Conservation (phyloP, 2,329 filamentous ascomycete genomes). For the Phialophora chinensis region DNA sequence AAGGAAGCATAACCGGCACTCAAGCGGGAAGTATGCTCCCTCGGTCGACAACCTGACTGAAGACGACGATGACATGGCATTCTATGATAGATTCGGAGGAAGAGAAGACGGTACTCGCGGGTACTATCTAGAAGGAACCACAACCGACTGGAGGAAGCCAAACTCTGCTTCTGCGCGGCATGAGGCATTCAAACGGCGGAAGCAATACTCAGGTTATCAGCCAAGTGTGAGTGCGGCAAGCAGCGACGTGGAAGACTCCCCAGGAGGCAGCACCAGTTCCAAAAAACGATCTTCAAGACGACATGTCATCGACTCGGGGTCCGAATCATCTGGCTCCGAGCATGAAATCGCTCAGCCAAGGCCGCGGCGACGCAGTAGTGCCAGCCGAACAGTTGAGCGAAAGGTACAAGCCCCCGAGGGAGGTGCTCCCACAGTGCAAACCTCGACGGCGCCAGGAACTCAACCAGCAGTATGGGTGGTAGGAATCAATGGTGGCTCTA, state of each 20-base stretch:
- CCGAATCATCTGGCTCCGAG: slow-evolving; percentile 37
- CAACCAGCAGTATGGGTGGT: slow-evolving; percentile 21
- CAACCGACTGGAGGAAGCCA: slow-evolving; percentile 46
- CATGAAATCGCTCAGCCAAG: slow-evolving; percentile 29
- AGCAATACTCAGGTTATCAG: slow-evolving; percentile 45
- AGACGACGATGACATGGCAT: slow-evolving; percentile 34
- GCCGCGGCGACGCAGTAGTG: slow-evolving; percentile 30
- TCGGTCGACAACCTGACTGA: slow-evolving; percentile 39
- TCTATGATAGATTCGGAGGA: slow-evolving; percentile 41
- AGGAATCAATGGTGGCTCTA: background rate
- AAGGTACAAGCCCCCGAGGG: slow-evolving; percentile 23
- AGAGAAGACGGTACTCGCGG: slow-evolving; percentile 39
- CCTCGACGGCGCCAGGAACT: slow-evolving; percentile 15
- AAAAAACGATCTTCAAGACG: slow-evolving; percentile 31
- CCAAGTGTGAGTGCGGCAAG: slow-evolving; percentile 44
- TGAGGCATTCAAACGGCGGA: slow-evolving; percentile 43
- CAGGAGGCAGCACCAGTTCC: slow-evolving; percentile 31
- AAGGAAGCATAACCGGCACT: slow-evolving; percentile 28
- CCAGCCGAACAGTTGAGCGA: slow-evolving; percentile 23
- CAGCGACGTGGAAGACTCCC: slow-evolving; percentile 44
- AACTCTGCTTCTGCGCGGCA: slow-evolving; percentile 47
- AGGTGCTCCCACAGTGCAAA: slow-evolving; percentile 15
- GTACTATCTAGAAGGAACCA: slow-evolving; percentile 46
- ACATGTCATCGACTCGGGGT: slow-evolving; percentile 37
- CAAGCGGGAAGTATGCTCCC: slow-evolving; percentile 31